Percentiles rank a stretch among this genome's conserved stretches.
phyloP scores from a whole-genome alignment of 768 basidiomycete species.

The Phanerochaete sordida region DNA sequence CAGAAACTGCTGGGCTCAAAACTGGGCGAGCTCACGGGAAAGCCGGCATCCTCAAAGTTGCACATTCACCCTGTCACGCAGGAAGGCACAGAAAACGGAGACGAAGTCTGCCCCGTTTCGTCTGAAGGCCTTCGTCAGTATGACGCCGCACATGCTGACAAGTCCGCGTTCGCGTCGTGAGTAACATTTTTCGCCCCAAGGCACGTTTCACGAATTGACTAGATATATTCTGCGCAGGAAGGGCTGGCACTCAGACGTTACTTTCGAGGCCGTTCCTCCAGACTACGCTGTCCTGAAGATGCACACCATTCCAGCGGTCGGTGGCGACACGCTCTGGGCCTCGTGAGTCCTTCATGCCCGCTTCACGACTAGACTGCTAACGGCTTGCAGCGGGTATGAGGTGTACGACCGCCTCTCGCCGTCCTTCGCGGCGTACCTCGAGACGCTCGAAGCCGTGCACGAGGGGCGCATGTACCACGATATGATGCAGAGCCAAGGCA shows the following conservation, averaged over 20 bases:
- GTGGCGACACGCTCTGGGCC: constrained; percentile 35
- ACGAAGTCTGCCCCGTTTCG: constrained; percentile 51
- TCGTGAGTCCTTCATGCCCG: neutral
- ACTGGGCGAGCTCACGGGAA: constrained; percentile 47
- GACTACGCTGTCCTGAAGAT: constrained; percentile 48
- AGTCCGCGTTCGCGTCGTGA: neutral
- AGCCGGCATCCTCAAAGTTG: constrained; percentile 41
- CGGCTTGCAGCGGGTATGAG: constrained; percentile 44
- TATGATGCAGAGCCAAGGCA: neutral
- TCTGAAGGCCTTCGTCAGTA: constrained; percentile 31
- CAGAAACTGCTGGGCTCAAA: constrained; percentile 46
- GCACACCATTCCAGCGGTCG: constrained; percentile 27
- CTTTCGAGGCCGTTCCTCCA: constrained; percentile 57
- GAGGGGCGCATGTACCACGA: constrained; percentile 25
- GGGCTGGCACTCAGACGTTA: constrained; percentile 56
- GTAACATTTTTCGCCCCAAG: constrained; percentile 32
- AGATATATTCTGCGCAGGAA: constrained; percentile 33
- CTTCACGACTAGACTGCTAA: neutral
- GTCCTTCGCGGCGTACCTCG: constrained; percentile 44
- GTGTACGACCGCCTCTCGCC: constrained; percentile 64
- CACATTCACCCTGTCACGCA: constrained; percentile 58
- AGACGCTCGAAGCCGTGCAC: constrained; percentile 57
- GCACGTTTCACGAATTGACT: constrained; percentile 24
- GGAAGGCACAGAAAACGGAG: constrained; percentile 44
- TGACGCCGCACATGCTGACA: neutral